A percentile compares a stretch with the other conserved stretches of the same genome.
Evolutionary conservation across 768 basidiomycete genomes (phyloP).

Genomic region (Leucogyrophana mollusca): DNA sequence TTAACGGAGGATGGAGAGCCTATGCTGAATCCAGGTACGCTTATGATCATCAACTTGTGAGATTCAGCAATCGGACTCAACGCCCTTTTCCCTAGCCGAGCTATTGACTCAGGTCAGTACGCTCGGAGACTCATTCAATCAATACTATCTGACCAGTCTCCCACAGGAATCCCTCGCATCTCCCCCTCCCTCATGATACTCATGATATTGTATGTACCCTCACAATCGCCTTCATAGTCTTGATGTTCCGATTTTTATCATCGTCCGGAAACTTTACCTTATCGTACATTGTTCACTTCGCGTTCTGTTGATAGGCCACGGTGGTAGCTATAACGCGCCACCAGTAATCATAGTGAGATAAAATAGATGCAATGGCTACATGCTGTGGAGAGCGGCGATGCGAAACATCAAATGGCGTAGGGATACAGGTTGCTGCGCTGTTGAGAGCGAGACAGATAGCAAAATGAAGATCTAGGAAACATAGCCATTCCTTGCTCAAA

Average conservation of each 20-base stretch:
- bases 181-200: slow-evolving; percentile 63
- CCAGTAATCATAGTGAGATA: slow-evolving; percentile 1
- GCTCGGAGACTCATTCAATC: slow-evolving; percentile 8
- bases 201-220: slow-evolving; percentile 25
- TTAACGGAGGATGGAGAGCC: slow-evolving; percentile 64
- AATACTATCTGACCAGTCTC: slow-evolving; percentile 26
- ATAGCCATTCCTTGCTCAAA: slow-evolving; percentile 21
- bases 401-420: slow-evolving; percentile 16
- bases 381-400: slow-evolving; percentile 35
- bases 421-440: slow-evolving; percentile 30
- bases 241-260: slow-evolving; percentile 10
- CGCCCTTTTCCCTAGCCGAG: slow-evolving; percentile 40
- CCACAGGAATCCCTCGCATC: slow-evolving; percentile 63
- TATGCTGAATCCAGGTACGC: slow-evolving; percentile 63
- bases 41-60: neutral
- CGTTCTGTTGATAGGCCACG: slow-evolving; percentile 6
- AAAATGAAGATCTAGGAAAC: neutral
- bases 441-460: slow-evolving; percentile 34
- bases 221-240: slow-evolving; percentile 19
- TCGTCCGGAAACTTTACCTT: slow-evolving; percentile 19
- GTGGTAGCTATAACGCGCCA: slow-evolving; percentile 1
- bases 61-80: slow-evolving; percentile 5
- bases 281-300: slow-evolving; percentile 19
- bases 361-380: slow-evolving; percentile 21
- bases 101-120: slow-evolving; percentile 58